Conservation (phyloP, 129 eudicot genomes). For the Helianthus tuberosus region DNA sequence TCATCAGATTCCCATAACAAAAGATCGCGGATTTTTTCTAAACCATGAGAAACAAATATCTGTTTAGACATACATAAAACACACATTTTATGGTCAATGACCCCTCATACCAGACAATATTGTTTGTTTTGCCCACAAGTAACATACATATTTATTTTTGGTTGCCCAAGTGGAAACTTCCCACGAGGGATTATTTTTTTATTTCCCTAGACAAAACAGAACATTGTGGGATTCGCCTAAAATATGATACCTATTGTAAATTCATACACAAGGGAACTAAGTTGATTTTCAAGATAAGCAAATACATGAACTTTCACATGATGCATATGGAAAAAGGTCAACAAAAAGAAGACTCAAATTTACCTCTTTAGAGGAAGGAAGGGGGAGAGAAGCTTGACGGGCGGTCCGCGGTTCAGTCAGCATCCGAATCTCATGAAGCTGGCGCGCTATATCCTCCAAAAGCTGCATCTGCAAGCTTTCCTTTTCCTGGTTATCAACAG, state of each 20-base stretch:
- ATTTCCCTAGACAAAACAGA: neutral
- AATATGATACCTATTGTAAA: neutral
- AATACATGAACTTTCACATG: neutral
- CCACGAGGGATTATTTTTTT: too few relatives aligned
- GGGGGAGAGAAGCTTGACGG: slow-evolving; percentile 76
- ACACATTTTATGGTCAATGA: neutral
- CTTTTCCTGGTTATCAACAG: slow-evolving; percentile 57
- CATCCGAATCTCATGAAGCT: slow-evolving; percentile 72
- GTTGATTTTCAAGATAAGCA: neutral
- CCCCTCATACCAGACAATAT: too few relatives aligned
- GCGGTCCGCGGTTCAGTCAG: slow-evolving; percentile 55
- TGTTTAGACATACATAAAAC: too few relatives aligned
- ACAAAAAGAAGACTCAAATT: neutral
- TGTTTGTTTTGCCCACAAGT: too few relatives aligned
- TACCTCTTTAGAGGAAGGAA: slow-evolving; percentile 61
- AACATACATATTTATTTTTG: too few relatives aligned
- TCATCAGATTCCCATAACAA: slow-evolving; percentile 2
- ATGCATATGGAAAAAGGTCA: neutral
- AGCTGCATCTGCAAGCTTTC: slow-evolving; percentile 71
- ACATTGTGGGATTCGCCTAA: neutral
- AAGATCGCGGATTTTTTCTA: neutral
- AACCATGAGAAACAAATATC: too few relatives aligned
- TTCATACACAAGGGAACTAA: neutral
- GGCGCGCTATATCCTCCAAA: slow-evolving; percentile 75
- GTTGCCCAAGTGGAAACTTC: too few relatives aligned